phyloP scores from a whole-genome alignment of 2,329 filamentous ascomycete genomes.

The Diaporthe helianthi region DNA sequence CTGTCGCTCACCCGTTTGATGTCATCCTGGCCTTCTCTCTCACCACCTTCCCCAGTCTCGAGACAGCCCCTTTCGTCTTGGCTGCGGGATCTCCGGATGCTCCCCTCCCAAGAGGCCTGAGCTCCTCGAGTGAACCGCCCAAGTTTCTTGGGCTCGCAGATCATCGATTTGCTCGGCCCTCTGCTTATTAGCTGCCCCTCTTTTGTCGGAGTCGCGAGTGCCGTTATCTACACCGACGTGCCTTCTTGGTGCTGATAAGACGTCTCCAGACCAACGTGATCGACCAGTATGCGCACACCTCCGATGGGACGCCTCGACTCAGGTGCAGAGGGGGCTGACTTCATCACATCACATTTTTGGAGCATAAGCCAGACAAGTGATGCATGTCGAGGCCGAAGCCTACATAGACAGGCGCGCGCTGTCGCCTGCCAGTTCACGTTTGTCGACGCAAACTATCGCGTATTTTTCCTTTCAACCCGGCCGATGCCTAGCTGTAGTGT shows the following conservation, averaged over 20 bases:
- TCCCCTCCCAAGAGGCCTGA: slow-evolving; percentile 5
- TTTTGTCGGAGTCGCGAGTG: not conserved
- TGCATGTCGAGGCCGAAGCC: not conserved
- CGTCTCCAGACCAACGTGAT: not conserved
- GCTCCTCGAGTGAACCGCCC: slow-evolving; percentile 15
- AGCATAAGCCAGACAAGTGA: slow-evolving; percentile 2
- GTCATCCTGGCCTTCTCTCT: not conserved
- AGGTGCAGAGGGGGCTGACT: slow-evolving; percentile 2
- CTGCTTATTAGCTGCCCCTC: not conserved
- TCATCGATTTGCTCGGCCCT: slow-evolving; percentile 11
- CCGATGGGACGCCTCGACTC: not conserved
- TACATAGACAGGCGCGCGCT: slow-evolving; percentile 13
- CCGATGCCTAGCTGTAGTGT: not conserved
- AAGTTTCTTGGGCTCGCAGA: slow-evolving; percentile 21
- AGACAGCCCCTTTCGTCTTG: slow-evolving; percentile 18
- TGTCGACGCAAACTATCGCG: not conserved
- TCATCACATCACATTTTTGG: not conserved
- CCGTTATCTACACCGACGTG: not conserved
- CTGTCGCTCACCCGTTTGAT: slow-evolving; percentile 27
- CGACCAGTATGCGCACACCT: not conserved
- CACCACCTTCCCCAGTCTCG: not conserved
- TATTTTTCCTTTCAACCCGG: not conserved
- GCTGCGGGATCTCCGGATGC: slow-evolving; percentile 18
- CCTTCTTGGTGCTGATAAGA: not conserved
- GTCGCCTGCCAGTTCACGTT: not conserved